phyloP scores from a whole-genome alignment of 2,329 filamentous ascomycete species.

The Albifimbria verrucaria region DNA sequence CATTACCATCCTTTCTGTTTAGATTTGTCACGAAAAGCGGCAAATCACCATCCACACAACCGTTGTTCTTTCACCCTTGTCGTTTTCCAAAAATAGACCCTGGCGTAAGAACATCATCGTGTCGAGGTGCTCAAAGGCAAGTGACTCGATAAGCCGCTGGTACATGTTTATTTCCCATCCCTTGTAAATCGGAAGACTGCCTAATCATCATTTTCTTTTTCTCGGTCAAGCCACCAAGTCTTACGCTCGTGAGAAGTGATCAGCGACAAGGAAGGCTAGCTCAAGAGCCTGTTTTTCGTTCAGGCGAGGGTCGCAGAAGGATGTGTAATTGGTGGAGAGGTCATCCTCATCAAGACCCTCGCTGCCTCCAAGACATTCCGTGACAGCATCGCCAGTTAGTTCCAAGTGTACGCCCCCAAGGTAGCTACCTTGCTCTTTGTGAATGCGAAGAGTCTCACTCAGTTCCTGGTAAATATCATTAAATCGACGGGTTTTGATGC shows the following conservation, averaged over 20 bases:
- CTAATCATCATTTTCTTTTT: constrained; percentile 1
- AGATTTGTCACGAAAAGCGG: no score
- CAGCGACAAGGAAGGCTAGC: constrained; percentile 88
- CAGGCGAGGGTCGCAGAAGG: constrained; percentile 89
- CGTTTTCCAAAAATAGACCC: no score
- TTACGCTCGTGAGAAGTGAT: constrained; percentile 57
- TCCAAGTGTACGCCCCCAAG: constrained; percentile 94
- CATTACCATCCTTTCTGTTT: no score
- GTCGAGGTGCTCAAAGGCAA: no score
- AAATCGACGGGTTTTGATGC: constrained; percentile 92
- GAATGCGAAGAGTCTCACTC: constrained; percentile 76
- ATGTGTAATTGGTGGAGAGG: constrained; percentile 86
- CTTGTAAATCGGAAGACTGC: no score
- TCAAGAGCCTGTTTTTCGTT: constrained; percentile 98
- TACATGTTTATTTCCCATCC: background rate
- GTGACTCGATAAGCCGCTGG: no score
- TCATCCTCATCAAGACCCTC: constrained; percentile 86
- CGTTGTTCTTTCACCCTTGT: no score
- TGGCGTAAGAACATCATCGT: no score
- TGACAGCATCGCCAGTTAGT: constrained; percentile 92
- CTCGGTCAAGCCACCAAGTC: no score
- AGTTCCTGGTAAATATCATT: constrained; percentile 86
- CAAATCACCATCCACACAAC: no score
- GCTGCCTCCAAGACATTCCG: constrained; percentile 90
- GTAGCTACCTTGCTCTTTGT: constrained; percentile 79